Percentiles rank a stretch among this genome's conserved stretches.
Evolutionary conservation across 495 filamentous ascomycete species (phyloP).

Genomic region (Aspergillus coremiiformis): DNA sequence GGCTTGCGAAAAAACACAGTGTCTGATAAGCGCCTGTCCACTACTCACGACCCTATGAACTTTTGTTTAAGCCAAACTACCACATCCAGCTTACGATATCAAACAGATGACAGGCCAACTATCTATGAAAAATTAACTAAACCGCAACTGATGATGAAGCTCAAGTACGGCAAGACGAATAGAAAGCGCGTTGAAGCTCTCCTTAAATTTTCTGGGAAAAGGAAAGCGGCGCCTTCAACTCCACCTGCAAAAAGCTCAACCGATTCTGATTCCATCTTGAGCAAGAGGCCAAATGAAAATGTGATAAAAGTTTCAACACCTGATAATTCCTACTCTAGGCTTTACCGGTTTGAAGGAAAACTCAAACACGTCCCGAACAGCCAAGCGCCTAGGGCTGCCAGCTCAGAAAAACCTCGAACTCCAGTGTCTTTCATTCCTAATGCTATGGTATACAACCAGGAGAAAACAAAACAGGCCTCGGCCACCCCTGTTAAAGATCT

Average conservation of each 20-base stretch:
- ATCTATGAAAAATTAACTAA: slow-evolving; percentile 1
- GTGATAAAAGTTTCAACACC: neutral
- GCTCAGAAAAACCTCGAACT: slow-evolving; percentile 23
- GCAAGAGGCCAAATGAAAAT: slow-evolving; percentile 10
- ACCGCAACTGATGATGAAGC: slow-evolving; percentile 24
- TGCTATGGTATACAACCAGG: slow-evolving; percentile 14
- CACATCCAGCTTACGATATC: neutral
- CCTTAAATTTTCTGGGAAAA: slow-evolving; percentile 39
- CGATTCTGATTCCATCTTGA: slow-evolving; percentile 15
- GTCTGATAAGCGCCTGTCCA: slow-evolving; percentile 1
- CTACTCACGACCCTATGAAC: neutral
- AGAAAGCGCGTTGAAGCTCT: slow-evolving; percentile 37
- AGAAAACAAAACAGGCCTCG: slow-evolving; percentile 21
- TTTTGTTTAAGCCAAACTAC: neutral
- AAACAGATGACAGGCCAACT: neutral
- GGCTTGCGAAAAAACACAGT: neutral
- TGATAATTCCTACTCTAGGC: slow-evolving; percentile 4
- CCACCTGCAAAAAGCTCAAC: slow-evolving; percentile 23
- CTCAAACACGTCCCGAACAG: slow-evolving; percentile 13
- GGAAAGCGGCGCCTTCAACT: slow-evolving; percentile 20
- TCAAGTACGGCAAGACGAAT: slow-evolving; percentile 38
- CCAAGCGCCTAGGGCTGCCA: slow-evolving; percentile 12
- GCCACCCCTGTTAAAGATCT: slow-evolving; percentile 28
- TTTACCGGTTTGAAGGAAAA: slow-evolving; percentile 16
- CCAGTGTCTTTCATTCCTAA: slow-evolving; percentile 7